These are phyloP conservation scores for Amoeboaphelidium protococcarum DNA, from an alignment of 371 early-diverging fungal genomes.

Conservation along the genomic window DNA sequence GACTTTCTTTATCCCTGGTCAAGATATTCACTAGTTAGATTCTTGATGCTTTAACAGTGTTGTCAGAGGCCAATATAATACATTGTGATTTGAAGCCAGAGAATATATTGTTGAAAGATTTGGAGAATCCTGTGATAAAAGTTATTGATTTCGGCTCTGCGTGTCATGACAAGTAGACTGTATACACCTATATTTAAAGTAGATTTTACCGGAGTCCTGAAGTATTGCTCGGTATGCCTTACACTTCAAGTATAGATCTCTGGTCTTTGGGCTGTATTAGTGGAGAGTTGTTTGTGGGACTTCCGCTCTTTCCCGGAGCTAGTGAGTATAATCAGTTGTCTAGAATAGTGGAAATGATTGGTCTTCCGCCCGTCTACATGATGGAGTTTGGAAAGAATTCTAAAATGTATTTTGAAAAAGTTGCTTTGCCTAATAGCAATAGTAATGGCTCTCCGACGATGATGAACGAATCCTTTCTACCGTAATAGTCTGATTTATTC, in stretches of 20 bases:
- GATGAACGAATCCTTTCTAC: no score
- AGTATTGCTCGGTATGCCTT: slow-evolving; percentile 82
- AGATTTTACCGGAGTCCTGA: slow-evolving; percentile 79
- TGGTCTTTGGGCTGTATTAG: slow-evolving; percentile 98
- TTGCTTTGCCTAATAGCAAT: no score
- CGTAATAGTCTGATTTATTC: no score
- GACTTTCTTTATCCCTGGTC: slow-evolving; percentile 53
- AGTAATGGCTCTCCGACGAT: no score
- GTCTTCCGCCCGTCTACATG: neutral
- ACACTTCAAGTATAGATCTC: slow-evolving; percentile 94
- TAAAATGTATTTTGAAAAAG: no score
- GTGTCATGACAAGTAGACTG: slow-evolving; percentile 50
- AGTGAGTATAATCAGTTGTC: neutral
- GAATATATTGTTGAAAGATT: slow-evolving; percentile 65
- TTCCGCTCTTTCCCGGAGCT: slow-evolving; percentile 1
- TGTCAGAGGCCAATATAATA: slow-evolving; percentile 57
- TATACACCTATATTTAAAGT: slow-evolving; percentile 72
- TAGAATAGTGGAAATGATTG: neutral
- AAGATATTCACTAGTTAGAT: slow-evolving; percentile 59
- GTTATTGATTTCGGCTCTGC: slow-evolving; percentile 96
- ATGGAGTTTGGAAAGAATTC: no score
- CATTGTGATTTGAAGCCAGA: slow-evolving; percentile 98
- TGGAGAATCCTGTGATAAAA: slow-evolving; percentile 58
- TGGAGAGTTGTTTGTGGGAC: slow-evolving; percentile 55
- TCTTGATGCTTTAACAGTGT: slow-evolving; percentile 49